These are phyloP conservation scores for Aspergillus diversus DNA, from an alignment of 495 filamentous ascomycete species.

Conservation along the genomic window DNA sequence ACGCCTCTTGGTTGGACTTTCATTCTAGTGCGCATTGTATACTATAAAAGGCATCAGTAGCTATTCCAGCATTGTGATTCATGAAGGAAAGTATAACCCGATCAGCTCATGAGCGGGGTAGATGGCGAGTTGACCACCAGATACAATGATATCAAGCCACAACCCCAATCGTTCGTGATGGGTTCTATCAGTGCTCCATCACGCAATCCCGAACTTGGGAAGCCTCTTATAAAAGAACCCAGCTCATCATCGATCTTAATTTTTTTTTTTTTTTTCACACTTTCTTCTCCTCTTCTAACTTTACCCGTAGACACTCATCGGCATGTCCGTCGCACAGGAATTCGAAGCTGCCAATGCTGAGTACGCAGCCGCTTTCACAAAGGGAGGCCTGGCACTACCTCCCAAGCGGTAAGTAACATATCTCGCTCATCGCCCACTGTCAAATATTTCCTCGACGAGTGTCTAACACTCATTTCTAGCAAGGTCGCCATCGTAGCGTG, in stretches of 20 bases:
- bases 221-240: not conserved
- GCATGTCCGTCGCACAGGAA: slow-evolving; percentile 42
- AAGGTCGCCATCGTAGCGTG: slow-evolving; percentile 63
- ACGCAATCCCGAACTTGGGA: not conserved
- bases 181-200: not conserved
- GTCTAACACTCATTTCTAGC: slow-evolving; percentile 15
- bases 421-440: too few species aligned
- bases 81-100: not conserved
- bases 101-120: not conserved
- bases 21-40: too few species aligned
- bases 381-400: slow-evolving; percentile 70
- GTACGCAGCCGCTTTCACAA: slow-evolving; percentile 64
- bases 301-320: not conserved
- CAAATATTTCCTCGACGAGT: too few species aligned
- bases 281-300: not conserved
- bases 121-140: not conserved
- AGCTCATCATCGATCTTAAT: not conserved
- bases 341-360: slow-evolving; percentile 54
- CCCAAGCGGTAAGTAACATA: slow-evolving; percentile 57
- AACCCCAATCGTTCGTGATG: not conserved
- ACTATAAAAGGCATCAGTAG: too few species aligned
- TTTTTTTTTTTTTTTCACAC: not conserved
- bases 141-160: not conserved
- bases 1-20: too few species aligned
- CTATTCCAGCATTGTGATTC: too few species aligned